These are phyloP conservation scores for Bryoglossum gracile DNA, from an alignment of 495 filamentous ascomycete genomes.

Conservation along the genomic window DNA sequence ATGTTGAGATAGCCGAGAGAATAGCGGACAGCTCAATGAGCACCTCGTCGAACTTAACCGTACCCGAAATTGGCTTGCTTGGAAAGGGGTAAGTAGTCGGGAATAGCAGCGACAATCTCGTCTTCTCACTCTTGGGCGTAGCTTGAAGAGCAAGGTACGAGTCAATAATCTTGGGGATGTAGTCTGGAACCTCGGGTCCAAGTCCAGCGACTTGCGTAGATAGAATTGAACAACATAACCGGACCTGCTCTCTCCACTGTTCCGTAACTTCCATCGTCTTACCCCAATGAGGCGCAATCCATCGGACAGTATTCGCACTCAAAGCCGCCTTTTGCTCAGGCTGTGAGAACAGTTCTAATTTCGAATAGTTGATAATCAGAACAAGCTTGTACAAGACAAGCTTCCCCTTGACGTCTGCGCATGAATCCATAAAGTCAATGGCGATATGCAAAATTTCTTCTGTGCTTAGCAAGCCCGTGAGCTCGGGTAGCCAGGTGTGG, in stretches of 20 bases:
- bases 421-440: slow-evolving; percentile 89
- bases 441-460: slow-evolving; percentile 88
- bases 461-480: slow-evolving; percentile 63
- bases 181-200: slow-evolving; percentile 73
- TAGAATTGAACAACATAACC: slow-evolving; percentile 84
- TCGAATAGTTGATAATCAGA: slow-evolving; percentile 82
- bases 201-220: slow-evolving; percentile 73
- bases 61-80: slow-evolving; percentile 52
- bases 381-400: slow-evolving; percentile 90
- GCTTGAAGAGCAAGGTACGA: slow-evolving; percentile 75
- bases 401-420: slow-evolving; percentile 81
- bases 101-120: slow-evolving; percentile 76
- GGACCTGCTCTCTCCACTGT: slow-evolving; percentile 89
- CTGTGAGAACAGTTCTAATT: slow-evolving; percentile 68
- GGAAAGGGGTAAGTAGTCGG: slow-evolving; percentile 89
- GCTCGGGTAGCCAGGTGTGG: slow-evolving; percentile 90
- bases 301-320: slow-evolving; percentile 74
- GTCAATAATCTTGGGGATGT: slow-evolving; percentile 83
- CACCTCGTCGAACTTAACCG: slow-evolving; percentile 73
- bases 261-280: slow-evolving; percentile 61
- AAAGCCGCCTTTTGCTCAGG: slow-evolving; percentile 65
- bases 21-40: slow-evolving; percentile 85
- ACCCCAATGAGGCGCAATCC: slow-evolving; percentile 95
- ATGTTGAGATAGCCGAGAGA: slow-evolving; percentile 70
- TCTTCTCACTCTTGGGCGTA: slow-evolving; percentile 54